Evolutionary conservation across 257 asterid genomes (phyloP).

Genomic region (Cynanchum wilfordii): DNA sequence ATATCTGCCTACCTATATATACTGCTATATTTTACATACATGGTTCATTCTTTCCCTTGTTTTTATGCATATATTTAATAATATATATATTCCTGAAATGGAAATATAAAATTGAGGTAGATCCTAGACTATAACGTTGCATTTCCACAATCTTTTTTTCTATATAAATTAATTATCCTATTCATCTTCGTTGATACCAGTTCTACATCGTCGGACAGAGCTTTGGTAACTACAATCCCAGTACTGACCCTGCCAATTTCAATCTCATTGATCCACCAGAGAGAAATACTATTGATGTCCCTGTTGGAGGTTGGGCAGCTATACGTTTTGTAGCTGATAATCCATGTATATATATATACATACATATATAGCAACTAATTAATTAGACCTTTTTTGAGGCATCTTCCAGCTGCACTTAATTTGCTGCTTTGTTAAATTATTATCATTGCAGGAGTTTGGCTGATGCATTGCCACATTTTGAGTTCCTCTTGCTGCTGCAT

Average conservation of each 20-base stretch:
- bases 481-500: not conserved
- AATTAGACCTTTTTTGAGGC: not conserved
- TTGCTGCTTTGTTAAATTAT: not conserved
- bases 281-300: slow-evolving; percentile 64
- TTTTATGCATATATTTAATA: no score
- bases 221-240: slow-evolving; percentile 50
- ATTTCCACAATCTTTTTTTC: no score
- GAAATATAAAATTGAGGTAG: no score
- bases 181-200: slow-evolving; percentile 66
- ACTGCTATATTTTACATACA: no score
- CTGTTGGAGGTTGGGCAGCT: slow-evolving; percentile 67
- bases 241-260: slow-evolving; percentile 37
- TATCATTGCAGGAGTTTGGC: slow-evolving; percentile 51
- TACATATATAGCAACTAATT: no score
- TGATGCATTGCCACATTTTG: slow-evolving; percentile 57
- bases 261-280: slow-evolving; percentile 56
- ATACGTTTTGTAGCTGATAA: slow-evolving; percentile 63
- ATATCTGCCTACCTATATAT: no score
- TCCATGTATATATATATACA: slow-evolving; percentile 38
- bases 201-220: slow-evolving; percentile 60
- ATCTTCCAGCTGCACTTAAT: not conserved
- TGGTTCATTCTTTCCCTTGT: no score
- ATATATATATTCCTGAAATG: no score
- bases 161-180: no score
- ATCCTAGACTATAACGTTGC: no score